phyloP scores from a whole-genome alignment of 495 filamentous ascomycete species.

The Tuber melanosporum region DNA sequence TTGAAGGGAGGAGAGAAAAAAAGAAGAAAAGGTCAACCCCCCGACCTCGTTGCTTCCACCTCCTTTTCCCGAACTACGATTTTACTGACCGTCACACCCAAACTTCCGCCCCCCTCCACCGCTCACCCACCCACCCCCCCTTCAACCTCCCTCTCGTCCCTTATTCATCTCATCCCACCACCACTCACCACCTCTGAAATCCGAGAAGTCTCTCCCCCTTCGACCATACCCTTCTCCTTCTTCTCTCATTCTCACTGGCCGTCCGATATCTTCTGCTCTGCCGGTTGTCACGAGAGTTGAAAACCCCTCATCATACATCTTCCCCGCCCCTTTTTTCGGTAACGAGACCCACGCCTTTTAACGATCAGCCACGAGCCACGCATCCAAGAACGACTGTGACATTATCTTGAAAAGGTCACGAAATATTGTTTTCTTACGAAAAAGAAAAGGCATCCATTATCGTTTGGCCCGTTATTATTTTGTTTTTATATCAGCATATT shows the following conservation, averaged over 20 bases:
- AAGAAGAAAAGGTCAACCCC: background rate
- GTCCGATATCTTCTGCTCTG: slow-evolving; percentile 27
- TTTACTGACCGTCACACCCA: slow-evolving; percentile 33
- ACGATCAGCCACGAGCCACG: slow-evolving; percentile 39
- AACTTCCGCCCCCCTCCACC: slow-evolving; percentile 34
- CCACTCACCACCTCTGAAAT: slow-evolving; percentile 4
- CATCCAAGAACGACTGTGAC: slow-evolving; percentile 36
- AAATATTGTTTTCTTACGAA: slow-evolving; percentile 23
- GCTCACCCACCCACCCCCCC: slow-evolving; percentile 6
- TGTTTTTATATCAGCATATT: slow-evolving; percentile 1
- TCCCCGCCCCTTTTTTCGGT: slow-evolving; percentile 38
- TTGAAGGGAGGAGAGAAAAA: background rate
- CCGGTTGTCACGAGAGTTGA: slow-evolving; percentile 22
- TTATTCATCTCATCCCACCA: slow-evolving; percentile 39
- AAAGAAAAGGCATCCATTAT: slow-evolving; percentile 29
- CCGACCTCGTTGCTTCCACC: slow-evolving; percentile 32
- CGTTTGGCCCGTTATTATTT: slow-evolving; percentile 20
- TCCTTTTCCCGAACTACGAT: slow-evolving; percentile 29
- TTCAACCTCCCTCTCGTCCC: slow-evolving; percentile 20
- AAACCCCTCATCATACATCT: slow-evolving; percentile 38
- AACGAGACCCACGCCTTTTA: slow-evolving; percentile 40
- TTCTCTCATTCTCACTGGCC: slow-evolving; percentile 26
- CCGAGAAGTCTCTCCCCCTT: slow-evolving; percentile 24
- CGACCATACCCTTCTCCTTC: slow-evolving; percentile 18
- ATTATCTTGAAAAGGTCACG: slow-evolving; percentile 31